These are phyloP conservation scores for Diplocarpon rosae DNA, from an alignment of 2,329 filamentous ascomycete genomes.

Conservation along the genomic window DNA sequence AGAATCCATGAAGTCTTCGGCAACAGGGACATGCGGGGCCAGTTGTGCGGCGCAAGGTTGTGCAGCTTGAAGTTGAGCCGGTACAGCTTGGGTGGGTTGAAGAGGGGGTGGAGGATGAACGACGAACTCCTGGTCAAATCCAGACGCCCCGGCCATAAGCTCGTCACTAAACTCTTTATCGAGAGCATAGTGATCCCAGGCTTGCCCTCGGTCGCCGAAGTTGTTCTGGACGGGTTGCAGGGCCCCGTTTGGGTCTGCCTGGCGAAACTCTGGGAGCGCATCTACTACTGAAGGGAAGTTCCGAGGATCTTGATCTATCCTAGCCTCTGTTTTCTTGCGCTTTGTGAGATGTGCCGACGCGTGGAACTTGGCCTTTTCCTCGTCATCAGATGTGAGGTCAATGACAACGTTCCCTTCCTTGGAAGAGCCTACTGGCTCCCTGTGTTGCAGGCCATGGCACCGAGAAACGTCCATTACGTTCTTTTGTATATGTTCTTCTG, in stretches of 20 bases:
- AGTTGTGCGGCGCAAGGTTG: not conserved
- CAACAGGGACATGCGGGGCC: not conserved
- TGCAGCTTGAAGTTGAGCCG: too few species aligned
- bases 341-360: not conserved
- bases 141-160: not conserved
- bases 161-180: not conserved
- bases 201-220: too few species aligned
- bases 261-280: too few species aligned
- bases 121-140: not conserved
- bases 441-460: not conserved
- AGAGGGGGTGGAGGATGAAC: not conserved
- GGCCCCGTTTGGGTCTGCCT: too few species aligned
- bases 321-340: not conserved
- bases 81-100: not conserved
- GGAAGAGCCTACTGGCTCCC: not conserved
- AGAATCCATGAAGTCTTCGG: slow-evolving; percentile 3
- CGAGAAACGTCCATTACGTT: not conserved
- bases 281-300: too few species aligned
- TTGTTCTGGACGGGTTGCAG: too few species aligned
- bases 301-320: too few species aligned
- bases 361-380: not conserved
- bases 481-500: too few species aligned
- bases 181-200: not conserved
- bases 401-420: not conserved
- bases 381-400: slow-evolving; percentile 6